Base-by-base conservation (phyloP, 2,329 filamentous ascomycete species). In the Aspergillus sp. region DNA sequence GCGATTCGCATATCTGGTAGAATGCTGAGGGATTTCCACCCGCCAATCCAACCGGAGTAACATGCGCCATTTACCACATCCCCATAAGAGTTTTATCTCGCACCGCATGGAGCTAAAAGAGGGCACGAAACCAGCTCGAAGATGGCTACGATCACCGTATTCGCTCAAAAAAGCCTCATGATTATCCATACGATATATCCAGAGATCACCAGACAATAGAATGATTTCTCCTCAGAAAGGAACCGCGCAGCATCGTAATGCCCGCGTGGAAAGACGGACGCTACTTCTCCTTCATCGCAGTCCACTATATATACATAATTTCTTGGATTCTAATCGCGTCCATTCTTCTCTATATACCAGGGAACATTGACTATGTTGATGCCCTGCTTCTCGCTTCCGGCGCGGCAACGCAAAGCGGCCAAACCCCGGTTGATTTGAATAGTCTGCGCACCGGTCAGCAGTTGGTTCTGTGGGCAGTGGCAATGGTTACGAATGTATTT, bases 311-410 rank as follows among this genome's bases (percentile, higher is more conserved):
- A 45, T 94, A 87, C 73, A 82, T 97, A 52, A 75, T 94, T 46
- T 72, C 78, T 51, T 80, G 86, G 67, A 75, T 80, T 3, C 73
- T 96, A 1, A 39, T 89, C 34, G 82, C 80, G 10, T 94, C 89
- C 0, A 71, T 94, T 52, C 71, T 93, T 43, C 66, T 96, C 5
- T 94, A 55, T 28, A 78, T 60, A 78, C 76, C 19, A 69, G 70
- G 10, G 77, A 80, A 34, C 68, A 63, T 94, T 48, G 52, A 66
- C 1, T 97, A 93, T 60, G 85, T 93, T 55, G 88, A 97, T 71
- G 82, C 88, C 3, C 76, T 97, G 9, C 85, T 94, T 72, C 88
- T 96, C 58, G 81, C 85, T 19, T 82, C 81, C 45, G 90, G 91
- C 41, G 75, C 85, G 46, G 85, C 88, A 48, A 96, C 90, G 0